These are phyloP conservation scores for Gossypium schwendimanii DNA, from an alignment of 441 rosid genomes.

Conservation along the genomic window DNA sequence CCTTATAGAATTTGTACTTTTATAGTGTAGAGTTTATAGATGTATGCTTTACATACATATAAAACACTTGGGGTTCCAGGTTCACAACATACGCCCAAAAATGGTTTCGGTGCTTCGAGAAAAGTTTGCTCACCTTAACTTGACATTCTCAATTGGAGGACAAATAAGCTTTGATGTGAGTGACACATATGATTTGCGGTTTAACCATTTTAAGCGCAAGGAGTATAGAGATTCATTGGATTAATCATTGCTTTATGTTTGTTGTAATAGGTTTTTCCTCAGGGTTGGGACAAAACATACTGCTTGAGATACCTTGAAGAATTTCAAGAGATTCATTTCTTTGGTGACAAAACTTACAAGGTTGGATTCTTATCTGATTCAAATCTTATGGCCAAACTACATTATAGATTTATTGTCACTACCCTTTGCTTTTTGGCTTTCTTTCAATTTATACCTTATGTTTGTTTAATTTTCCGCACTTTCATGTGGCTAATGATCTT, in stretches of 20 bases:
- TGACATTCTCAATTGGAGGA: constrained; percentile 88
- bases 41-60: constrained; percentile 11
- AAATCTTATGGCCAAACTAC: background rate
- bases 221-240: background rate
- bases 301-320: constrained; percentile 80
- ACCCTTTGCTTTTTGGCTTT: background rate
- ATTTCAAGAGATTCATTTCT: constrained; percentile 79
- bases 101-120: constrained; percentile 78
- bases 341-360: constrained; percentile 96
- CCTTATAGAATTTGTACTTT: background rate
- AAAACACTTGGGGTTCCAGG: constrained; percentile 35
- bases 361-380: constrained; percentile 23
- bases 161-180: constrained; percentile 96
- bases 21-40: constrained; percentile 10
- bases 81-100: constrained; percentile 67
- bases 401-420: background rate
- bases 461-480: background rate
- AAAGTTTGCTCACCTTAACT: constrained; percentile 78
- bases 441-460: background rate
- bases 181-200: constrained; percentile 8
- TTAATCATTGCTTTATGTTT: constrained; percentile 7
- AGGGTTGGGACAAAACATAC: constrained; percentile 97
- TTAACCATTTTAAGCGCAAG: background rate
- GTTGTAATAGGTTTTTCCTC: constrained; percentile 67
- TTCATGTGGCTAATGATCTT: constrained; percentile 6